Percentiles rank a stretch among this genome's conserved stretches.
Evolutionary conservation across 2,329 filamentous ascomycete genomes (phyloP).

Genomic region (Aschersonia sp.): DNA sequence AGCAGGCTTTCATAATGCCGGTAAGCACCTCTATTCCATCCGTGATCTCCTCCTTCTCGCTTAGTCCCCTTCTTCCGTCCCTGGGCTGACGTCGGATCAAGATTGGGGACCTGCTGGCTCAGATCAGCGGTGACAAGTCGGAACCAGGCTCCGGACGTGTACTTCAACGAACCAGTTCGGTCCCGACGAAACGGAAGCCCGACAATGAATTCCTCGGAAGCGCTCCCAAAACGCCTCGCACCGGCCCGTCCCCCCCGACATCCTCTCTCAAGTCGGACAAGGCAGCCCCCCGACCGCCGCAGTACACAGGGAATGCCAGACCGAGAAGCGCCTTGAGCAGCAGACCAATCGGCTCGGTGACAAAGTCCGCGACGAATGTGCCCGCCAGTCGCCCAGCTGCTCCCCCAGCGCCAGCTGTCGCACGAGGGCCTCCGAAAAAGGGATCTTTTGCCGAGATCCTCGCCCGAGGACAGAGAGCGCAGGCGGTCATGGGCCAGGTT

Average conservation of each 20-base stretch:
- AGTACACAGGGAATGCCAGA: slow-evolving; percentile 2
- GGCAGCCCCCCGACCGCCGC: neutral
- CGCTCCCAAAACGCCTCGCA: slow-evolving; percentile 23
- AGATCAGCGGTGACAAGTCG: slow-evolving; percentile 42
- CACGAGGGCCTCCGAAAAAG: slow-evolving; percentile 46
- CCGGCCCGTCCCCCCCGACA: neutral
- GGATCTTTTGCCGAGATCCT: slow-evolving; percentile 63
- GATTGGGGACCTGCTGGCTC: slow-evolving; percentile 28
- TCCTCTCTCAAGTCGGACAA: neutral
- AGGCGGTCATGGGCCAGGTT: slow-evolving; percentile 43
- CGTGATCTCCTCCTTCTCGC: neutral
- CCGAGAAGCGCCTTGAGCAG: slow-evolving; percentile 9
- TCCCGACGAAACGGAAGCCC: slow-evolving; percentile 40
- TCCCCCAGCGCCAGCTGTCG: slow-evolving; percentile 16
- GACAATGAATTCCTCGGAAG: slow-evolving; percentile 29
- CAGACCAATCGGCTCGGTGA: slow-evolving; percentile 10
- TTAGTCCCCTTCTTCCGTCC: too few species aligned
- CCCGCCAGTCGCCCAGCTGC: slow-evolving; percentile 5
- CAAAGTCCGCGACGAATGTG: slow-evolving; percentile 7
- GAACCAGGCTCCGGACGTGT: slow-evolving; percentile 18
- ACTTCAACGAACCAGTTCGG: slow-evolving; percentile 10
- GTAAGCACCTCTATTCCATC: slow-evolving; percentile 8
- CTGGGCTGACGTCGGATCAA: slow-evolving; percentile 3
- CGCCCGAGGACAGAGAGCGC: slow-evolving; percentile 53
- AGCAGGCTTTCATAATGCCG: slow-evolving; percentile 12